Base-by-base conservation (phyloP, 2,329 filamentous ascomycete species). In the Clonostachys solani region DNA sequence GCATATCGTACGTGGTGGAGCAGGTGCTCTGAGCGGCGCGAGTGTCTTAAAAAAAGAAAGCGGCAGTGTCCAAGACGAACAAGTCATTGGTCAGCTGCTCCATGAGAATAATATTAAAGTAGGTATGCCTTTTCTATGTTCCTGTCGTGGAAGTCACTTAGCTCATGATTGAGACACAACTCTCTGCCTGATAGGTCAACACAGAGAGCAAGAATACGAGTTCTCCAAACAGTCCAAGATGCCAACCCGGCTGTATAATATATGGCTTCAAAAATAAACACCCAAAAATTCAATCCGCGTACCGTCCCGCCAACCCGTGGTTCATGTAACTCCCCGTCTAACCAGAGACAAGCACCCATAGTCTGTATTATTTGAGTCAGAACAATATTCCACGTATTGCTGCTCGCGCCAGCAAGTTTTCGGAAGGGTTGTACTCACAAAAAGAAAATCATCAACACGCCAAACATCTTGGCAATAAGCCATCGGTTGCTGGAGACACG, bases 391-490 rank as follows among this genome's bases (percentile, higher is more conserved):
- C 17, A 35, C 23, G 9, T 29, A 29, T 29, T 10, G 23, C 23
- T 10, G 9, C 9, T 8, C 23, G 23, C 23, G 23, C 17, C 36
- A 18, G 6, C 36, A 38, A n/a, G 16, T 15, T n/a, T 4, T 38
- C 12, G 23, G n/a, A 15, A 7, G 9, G 19, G 36, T 6, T 19
- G 16, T 42, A 71, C 74, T 71, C 51, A 80, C 73, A 89, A 71
- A 73, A 87, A 89, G 80, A 92, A 95, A 65, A 95, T 92, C 92
- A 96, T 96, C 57, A 97, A 69, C 44, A 96, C 89, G 50, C 92
- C 68, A 65, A 72, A 72, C 81, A 84, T 84, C 64, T 87, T 89
- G 40, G 91, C 91, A 57, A 97, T 85, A 54, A 99, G 72, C 94
- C 92, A 97, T 54, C 94, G 80, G 72, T 99, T 99, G 52, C 92